A percentile compares a stretch with the other conserved stretches of the same genome.
Evolutionary conservation across 345 rosid genomes (phyloP).

Genomic region (Punica granatum): DNA sequence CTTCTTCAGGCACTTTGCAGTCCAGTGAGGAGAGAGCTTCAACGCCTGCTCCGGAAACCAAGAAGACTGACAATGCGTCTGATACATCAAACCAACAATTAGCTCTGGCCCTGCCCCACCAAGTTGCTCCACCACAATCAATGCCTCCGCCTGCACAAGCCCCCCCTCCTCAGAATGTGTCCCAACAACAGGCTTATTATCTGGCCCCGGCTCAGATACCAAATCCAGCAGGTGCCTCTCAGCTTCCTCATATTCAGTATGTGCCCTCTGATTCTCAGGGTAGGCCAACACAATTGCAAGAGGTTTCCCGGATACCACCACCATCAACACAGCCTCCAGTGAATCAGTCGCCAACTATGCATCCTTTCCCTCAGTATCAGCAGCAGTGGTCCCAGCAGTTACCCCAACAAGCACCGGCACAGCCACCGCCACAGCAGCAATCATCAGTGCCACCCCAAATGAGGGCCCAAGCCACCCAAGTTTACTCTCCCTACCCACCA

Average conservation of each 20-base stretch:
- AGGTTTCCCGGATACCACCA: slow-evolving; percentile 51
- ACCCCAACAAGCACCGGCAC: slow-evolving; percentile 34
- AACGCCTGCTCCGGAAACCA: slow-evolving; percentile 50
- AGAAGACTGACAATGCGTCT: slow-evolving; percentile 45
- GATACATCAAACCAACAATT: slow-evolving; percentile 72
- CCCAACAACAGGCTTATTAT: slow-evolving; percentile 70
- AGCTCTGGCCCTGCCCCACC: slow-evolving; percentile 89
- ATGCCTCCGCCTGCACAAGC: slow-evolving; percentile 39
- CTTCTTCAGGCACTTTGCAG: slow-evolving; percentile 61
- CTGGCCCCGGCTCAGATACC: slow-evolving; percentile 50
- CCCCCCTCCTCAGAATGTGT: slow-evolving; percentile 40
- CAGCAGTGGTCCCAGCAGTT: slow-evolving; percentile 70
- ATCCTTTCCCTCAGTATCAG: slow-evolving; percentile 60
- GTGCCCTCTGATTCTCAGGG: slow-evolving; percentile 56
- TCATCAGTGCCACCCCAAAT: slow-evolving; percentile 53
- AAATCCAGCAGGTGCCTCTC: slow-evolving; percentile 35
- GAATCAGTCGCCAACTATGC: slow-evolving; percentile 34
- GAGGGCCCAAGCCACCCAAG: slow-evolving; percentile 50
- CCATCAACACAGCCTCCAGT: slow-evolving; percentile 50
- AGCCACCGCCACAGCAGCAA: slow-evolving; percentile 43
- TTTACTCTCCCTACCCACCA: slow-evolving; percentile 53
- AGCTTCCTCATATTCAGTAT: slow-evolving; percentile 48
- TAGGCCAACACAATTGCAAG: slow-evolving; percentile 55
- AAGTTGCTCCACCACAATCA: slow-evolving; percentile 57
- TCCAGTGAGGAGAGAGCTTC: slow-evolving; percentile 61